phyloP scores from a whole-genome alignment of 2,329 filamentous ascomycete genomes.

The Epichloe sibirici region DNA sequence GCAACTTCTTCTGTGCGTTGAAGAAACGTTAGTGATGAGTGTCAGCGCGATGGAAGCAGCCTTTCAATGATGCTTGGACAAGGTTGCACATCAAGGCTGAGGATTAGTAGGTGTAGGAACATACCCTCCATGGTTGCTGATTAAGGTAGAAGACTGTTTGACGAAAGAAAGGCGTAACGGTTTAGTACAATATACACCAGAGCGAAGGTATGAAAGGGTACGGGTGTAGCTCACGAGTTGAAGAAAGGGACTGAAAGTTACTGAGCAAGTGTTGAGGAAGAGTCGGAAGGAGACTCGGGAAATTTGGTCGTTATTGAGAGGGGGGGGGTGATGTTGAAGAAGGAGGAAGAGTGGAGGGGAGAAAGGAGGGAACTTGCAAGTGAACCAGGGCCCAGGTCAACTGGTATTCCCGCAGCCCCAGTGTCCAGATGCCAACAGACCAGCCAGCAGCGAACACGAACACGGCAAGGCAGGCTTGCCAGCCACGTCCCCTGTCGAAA shows the following conservation, averaged over 20 bases:
- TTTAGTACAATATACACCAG: slow-evolving; percentile 3
- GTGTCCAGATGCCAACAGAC: neutral
- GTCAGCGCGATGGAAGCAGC: slow-evolving; percentile 1
- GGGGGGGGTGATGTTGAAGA: slow-evolving; percentile 17
- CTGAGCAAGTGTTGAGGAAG: slow-evolving; percentile 9
- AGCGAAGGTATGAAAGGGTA: neutral
- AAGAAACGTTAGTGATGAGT: slow-evolving; percentile 29
- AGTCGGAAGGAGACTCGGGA: slow-evolving; percentile 11
- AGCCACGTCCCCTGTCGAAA: neutral
- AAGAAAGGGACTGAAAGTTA: neutral
- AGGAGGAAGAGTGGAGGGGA: slow-evolving; percentile 22
- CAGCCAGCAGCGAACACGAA: neutral
- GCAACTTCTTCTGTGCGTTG: slow-evolving; percentile 86
- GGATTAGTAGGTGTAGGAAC: slow-evolving; percentile 14
- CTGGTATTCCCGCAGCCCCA: neutral
- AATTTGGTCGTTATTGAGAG: slow-evolving; percentile 9
- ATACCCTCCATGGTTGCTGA: slow-evolving; percentile 45
- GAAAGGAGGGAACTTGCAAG: slow-evolving; percentile 16
- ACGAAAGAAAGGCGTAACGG: slow-evolving; percentile 9
- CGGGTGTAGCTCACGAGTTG: slow-evolving; percentile 13
- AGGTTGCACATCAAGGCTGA: neutral
- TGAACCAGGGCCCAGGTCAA: neutral
- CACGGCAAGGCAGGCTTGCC: neutral
- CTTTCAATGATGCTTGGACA: neutral
- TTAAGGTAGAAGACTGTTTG: slow-evolving; percentile 25